Conservation (phyloP, 352 stramenopile genomes). For the Phytophthora melonis region DNA sequence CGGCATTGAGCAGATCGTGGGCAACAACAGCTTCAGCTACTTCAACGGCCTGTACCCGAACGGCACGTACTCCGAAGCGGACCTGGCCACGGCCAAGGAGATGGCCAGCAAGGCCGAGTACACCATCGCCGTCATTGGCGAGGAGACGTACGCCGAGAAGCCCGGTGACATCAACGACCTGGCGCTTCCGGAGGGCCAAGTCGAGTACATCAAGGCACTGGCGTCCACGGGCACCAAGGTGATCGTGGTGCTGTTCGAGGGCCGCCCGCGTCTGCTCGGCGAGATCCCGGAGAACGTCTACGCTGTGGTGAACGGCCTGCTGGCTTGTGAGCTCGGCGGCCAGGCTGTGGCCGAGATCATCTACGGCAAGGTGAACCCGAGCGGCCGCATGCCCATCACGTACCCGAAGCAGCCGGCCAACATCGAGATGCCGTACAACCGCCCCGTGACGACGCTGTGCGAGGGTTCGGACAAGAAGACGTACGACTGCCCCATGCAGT, state of each 20-base stretch:
- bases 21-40: conserved; percentile 33
- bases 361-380: background rate
- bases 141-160: background rate
- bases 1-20: conserved; percentile 15
- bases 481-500: background rate
- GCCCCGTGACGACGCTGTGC: conserved; percentile 38
- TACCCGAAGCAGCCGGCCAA: background rate
- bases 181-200: background rate
- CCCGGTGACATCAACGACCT: background rate
- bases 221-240: conserved; percentile 52
- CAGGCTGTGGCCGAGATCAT: conserved; percentile 21
- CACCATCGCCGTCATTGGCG: background rate
- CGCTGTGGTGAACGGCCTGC: conserved; percentile 71
- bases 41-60: conserved; percentile 56
- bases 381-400: background rate
- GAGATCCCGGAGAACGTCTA: conserved; percentile 51
- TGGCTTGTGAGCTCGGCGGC: conserved; percentile 63
- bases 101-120: background rate
- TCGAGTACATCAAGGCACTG: conserved; percentile 60
- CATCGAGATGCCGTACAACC: conserved; percentile 65
- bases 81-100: conserved; percentile 45
- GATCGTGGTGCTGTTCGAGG: conserved; percentile 71
- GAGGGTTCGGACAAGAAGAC: background rate
- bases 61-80: conserved; percentile 48
- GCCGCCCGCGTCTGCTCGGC: conserved; percentile 66